Base-by-base conservation (phyloP, 345 rosid species). In the Eucalyptus polybractea region DNA sequence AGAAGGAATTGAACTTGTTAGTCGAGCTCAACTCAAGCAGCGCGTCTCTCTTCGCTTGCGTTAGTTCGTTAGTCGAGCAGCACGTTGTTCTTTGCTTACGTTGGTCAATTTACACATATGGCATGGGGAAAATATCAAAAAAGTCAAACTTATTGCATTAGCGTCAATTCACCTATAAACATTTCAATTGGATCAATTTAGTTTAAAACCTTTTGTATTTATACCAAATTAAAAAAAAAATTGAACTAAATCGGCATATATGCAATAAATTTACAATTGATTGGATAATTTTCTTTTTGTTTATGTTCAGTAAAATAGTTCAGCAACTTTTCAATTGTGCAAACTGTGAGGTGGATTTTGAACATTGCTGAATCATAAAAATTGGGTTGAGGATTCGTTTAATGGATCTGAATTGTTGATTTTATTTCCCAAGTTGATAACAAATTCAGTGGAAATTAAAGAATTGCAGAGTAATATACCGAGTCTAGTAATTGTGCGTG, bases 121-220 rank as follows among this genome's bases (percentile, higher is more conserved):
- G 12, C 80, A 4, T 1, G 1, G 2, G 22, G 0, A 17, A 51
- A 17, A 51, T 51, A 51, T 17, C 22, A 51, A 51, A 51, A 51
- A 51, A 51, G 54, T 51, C 54, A 3, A 16, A 0, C 54, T 16
- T 50, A 50, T 2, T 0, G 1, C 1, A 6, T 14, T 47, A 0
- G 49, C 3, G 1, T 0, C 9, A 7, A 53, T 19, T 53, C 0
- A 0, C 54, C 3, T 9, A 17, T 1, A 53, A 53, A 53, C 5
- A 53, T 21, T 53, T 53, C 2, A 53, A 53, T 21, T 53, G 0
- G 5, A 53, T 53, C 10, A 53, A 53, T 53, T 53, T 53, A 21
- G 0, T 53, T 5, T 53, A 8, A 7, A 2, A 53, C 1, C 0
- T 53, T 53, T 53, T 53, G 5, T 21, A 53, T 37, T 37, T 37